Percentiles rank a stretch among this genome's conserved stretches.
phyloP scores from a whole-genome alignment of 176 grass and related monocot species.

The Zea luxurians region DNA sequence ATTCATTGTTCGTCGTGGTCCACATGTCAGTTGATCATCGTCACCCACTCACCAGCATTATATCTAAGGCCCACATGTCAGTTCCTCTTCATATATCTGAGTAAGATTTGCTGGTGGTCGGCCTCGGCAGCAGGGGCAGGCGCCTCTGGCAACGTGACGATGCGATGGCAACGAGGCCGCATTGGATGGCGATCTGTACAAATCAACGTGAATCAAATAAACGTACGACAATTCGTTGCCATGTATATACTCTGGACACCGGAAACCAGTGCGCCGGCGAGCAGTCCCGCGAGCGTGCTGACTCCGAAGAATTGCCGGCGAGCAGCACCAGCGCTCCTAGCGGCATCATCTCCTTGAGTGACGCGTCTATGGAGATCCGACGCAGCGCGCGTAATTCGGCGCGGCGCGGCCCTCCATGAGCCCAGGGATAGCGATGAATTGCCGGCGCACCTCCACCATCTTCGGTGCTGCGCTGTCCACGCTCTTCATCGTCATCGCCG shows the following conservation, averaged over 20 bases:
- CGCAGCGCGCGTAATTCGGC: slow-evolving; percentile 71
- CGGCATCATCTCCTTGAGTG: slow-evolving; percentile 75
- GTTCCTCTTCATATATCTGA: too few relatives aligned
- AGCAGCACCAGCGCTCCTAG: slow-evolving; percentile 66
- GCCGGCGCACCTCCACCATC: slow-evolving; percentile 77
- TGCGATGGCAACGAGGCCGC: too few relatives aligned
- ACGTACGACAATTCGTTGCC: not conserved
- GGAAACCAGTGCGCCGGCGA: slow-evolving; percentile 65
- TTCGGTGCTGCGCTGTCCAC: slow-evolving; percentile 67
- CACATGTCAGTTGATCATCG: too few relatives aligned
- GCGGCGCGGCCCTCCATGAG: slow-evolving; percentile 61
- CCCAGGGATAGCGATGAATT: slow-evolving; percentile 63
- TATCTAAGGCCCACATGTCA: too few relatives aligned
- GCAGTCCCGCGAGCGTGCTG: slow-evolving; percentile 63
- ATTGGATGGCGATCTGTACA: slow-evolving; percentile 64
- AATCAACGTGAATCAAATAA: not conserved
- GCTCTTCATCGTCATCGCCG: slow-evolving; percentile 81
- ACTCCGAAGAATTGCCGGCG: slow-evolving; percentile 73
- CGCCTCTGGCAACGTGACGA: too few relatives aligned
- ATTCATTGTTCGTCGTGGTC: too few relatives aligned
- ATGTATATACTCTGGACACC: slow-evolving; percentile 65
- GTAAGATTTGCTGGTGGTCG: too few relatives aligned
- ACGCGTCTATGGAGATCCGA: slow-evolving; percentile 77
- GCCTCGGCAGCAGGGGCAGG: too few relatives aligned
- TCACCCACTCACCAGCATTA: too few relatives aligned